Evolutionary conservation across 106 monocot species (phyloP).

Genomic region (Triglochin maritima): DNA sequence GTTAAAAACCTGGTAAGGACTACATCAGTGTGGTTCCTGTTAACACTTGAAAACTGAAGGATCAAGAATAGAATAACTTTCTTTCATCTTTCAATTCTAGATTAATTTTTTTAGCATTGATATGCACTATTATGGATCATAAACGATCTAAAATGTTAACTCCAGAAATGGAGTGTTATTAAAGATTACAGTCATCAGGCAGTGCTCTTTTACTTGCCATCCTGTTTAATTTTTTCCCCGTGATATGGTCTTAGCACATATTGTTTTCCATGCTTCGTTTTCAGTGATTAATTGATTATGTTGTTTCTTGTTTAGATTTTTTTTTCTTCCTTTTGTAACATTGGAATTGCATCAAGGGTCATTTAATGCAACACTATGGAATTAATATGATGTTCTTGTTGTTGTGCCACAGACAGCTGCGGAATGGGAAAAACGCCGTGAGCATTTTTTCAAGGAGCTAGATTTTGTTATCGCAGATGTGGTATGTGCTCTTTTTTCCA

Average conservation of each 20-base stretch:
- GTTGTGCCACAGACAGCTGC: constrained; percentile 53
- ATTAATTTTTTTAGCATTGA: too few species aligned
- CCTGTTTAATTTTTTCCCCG: neutral
- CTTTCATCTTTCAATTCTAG: too few species aligned
- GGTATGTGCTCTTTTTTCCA: constrained; percentile 41
- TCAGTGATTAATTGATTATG: neutral
- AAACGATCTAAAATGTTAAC: too few species aligned
- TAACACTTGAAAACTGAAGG: too few species aligned
- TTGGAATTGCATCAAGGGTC: neutral
- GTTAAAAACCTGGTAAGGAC: too few species aligned
- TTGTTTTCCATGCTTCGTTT: too few species aligned
- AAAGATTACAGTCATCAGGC: too few species aligned
- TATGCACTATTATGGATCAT: too few species aligned
- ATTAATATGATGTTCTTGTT: neutral
- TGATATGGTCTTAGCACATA: neutral
- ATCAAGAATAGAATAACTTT: too few species aligned
- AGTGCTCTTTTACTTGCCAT: too few species aligned
- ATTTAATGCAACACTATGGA: neutral
- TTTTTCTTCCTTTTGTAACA: neutral
- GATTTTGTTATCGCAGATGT: constrained; percentile 97
- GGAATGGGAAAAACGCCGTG: constrained; percentile 72
- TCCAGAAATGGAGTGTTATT: too few species aligned
- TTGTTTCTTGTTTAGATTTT: neutral
- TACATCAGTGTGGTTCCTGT: too few species aligned
- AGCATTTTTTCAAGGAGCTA: constrained; percentile 76